Conservation (phyloP, 2,329 filamentous ascomycete genomes). For the Ophiostoma pallidulum region DNA sequence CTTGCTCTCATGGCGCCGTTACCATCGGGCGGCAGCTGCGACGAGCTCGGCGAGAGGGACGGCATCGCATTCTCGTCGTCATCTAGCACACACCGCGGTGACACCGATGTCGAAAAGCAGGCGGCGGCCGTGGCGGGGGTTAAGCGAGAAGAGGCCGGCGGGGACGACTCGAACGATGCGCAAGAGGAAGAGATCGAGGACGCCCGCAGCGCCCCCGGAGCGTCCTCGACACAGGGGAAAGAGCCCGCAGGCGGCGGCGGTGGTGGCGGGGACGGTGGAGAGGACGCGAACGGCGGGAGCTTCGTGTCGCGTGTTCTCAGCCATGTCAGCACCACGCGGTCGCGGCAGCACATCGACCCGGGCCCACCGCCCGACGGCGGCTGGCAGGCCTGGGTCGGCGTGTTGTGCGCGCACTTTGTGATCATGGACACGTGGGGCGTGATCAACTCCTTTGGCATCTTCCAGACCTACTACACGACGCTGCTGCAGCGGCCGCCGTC, state of each 20-base stretch:
- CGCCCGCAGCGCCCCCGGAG: neutral
- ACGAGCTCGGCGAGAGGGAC: neutral
- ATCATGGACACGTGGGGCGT: conserved; percentile 47
- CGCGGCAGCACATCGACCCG: conserved; percentile 22
- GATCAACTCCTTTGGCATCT: conserved; percentile 47
- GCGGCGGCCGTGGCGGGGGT: neutral
- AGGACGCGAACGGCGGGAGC: neutral
- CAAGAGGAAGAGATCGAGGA: neutral
- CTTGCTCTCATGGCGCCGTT: no score
- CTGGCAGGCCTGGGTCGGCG: conserved; percentile 35
- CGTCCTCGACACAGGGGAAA: neutral
- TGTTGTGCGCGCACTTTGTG: conserved; percentile 36
- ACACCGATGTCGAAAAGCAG: neutral
- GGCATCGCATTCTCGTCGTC: neutral
- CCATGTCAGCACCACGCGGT: conserved; percentile 30
- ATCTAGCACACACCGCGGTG: conserved; percentile 2
- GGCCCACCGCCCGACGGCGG: conserved; percentile 45
- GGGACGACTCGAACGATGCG: no score
- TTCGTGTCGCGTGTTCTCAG: conserved; percentile 31
- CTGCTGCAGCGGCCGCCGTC: conserved; percentile 32
- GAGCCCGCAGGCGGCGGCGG: neutral
- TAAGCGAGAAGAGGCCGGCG: neutral
- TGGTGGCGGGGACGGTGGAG: neutral
- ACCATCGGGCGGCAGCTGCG: neutral
- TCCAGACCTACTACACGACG: conserved; percentile 42